phyloP scores from a whole-genome alignment of 139 green algal genomes.

The Trebouxia sp. region DNA sequence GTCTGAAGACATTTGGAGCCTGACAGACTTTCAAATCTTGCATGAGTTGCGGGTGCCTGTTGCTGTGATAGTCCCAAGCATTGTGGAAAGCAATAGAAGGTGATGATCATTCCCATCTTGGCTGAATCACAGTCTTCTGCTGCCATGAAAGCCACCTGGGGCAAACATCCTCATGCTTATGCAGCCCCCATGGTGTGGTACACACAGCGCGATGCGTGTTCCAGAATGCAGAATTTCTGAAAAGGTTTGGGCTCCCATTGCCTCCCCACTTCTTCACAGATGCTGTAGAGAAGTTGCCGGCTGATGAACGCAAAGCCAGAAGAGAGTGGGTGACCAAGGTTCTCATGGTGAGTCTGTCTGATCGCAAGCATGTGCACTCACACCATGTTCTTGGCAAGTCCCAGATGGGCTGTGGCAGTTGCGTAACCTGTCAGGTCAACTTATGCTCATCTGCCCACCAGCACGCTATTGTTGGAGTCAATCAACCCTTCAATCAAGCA shows the following conservation, averaged over 20 bases:
- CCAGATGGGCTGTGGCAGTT: no score
- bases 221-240: neutral
- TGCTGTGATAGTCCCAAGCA: neutral
- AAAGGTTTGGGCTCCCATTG: neutral
- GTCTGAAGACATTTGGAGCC: neutral
- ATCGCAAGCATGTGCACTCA: no score
- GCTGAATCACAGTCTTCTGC: no score
- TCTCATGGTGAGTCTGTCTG: neutral
- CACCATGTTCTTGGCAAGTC: no score
- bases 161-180: no score
- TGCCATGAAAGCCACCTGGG: no score
- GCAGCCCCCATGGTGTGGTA: neutral
- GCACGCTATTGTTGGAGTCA: no score
- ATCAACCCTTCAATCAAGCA: no score
- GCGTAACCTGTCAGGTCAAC: no score
- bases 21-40: neutral
- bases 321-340: neutral
- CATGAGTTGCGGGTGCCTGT: neutral
- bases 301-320: neutral
- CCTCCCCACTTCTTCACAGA: neutral
- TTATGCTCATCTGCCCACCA: no score
- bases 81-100: neutral
- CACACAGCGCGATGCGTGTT: neutral
- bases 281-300: neutral
- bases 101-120: no score